Conservation (phyloP, 192 early-diverging fungal species). For the Paraglomus occultum region DNA sequence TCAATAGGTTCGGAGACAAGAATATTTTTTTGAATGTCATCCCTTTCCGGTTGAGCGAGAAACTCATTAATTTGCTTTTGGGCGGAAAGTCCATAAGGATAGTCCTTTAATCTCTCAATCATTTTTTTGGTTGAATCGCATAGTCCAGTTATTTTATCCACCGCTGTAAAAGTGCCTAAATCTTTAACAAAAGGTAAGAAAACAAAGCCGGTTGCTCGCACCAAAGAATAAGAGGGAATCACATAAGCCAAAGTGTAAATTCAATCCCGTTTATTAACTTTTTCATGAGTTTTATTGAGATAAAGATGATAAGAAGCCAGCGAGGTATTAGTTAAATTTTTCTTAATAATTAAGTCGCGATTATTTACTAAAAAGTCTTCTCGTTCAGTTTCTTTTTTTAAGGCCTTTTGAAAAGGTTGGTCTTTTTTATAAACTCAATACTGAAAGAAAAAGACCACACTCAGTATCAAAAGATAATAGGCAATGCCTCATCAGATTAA, state of each 20-base stretch:
- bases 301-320: too few relatives aligned
- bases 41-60: background rate
- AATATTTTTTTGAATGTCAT: constrained; percentile 17
- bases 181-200: constrained; percentile 16
- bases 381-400: background rate
- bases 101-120: background rate
- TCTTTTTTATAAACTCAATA: too few relatives aligned
- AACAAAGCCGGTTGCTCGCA: background rate
- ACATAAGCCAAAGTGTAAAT: background rate
- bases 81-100: background rate
- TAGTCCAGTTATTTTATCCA: too few relatives aligned
- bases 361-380: background rate
- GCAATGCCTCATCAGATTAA: background rate
- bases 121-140: too few relatives aligned
- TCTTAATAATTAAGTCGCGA: constrained; percentile 14
- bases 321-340: background rate
- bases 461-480: background rate
- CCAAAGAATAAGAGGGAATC: constrained; percentile 8
- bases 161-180: too few relatives aligned
- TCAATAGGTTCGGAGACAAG: background rate
- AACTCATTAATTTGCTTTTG: background rate
- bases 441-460: background rate
- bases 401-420: background rate
- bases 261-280: too few relatives aligned
- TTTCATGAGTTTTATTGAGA: too few relatives aligned